phyloP scores from a whole-genome alignment of 305 asterid species.

The Fraxinus sp. region DNA sequence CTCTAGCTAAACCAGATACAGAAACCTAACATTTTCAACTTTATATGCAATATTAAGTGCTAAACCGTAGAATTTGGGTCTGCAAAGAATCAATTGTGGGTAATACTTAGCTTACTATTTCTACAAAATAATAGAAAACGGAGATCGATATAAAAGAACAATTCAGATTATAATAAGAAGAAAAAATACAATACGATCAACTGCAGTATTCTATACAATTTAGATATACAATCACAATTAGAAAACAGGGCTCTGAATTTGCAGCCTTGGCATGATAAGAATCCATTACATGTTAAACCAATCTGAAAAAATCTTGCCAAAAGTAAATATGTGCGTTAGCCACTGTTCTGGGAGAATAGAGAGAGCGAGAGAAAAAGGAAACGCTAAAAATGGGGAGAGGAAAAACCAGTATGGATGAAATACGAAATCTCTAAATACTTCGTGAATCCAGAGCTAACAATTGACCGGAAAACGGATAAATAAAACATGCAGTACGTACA shows the following conservation, averaged over 20 bases:
- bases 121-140: not conserved
- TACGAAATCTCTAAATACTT: slow-evolving; percentile 29
- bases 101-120: not conserved
- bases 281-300: not conserved
- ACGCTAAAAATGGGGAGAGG: slow-evolving; percentile 41
- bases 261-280: slow-evolving; percentile 11
- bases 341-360: slow-evolving; percentile 17
- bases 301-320: not conserved
- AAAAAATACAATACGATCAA: slow-evolving; percentile 5
- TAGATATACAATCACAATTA: not conserved
- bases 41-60: slow-evolving; percentile 22
- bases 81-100: slow-evolving; percentile 1
- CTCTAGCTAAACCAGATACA: slow-evolving; percentile 36
- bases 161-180: slow-evolving; percentile 3
- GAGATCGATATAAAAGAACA: not conserved
- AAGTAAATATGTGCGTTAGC: slow-evolving; percentile 15
- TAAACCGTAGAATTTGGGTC: slow-evolving; percentile 22
- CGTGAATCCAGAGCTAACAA: slow-evolving; percentile 39
- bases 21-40: slow-evolving; percentile 23
- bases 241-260: not conserved
- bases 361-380: not conserved
- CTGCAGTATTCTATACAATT: slow-evolving; percentile 5
- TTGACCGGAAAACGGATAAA: not conserved
- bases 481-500: too few species aligned
- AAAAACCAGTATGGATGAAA: slow-evolving; percentile 25